Conservation (phyloP, 2,329 filamentous ascomycete species). For the Colletotrichum godetiae region DNA sequence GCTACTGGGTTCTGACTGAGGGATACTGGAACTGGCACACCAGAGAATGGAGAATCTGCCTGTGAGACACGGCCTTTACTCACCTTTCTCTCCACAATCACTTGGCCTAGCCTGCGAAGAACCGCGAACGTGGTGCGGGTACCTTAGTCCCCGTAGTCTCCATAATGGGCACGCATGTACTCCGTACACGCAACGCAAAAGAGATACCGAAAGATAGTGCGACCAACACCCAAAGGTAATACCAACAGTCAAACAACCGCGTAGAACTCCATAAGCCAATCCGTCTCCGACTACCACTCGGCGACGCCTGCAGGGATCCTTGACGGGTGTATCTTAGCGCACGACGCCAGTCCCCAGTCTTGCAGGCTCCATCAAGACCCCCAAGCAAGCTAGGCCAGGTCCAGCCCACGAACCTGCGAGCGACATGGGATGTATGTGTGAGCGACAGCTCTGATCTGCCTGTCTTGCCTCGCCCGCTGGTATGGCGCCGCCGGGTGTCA, state of each 20-base stretch:
- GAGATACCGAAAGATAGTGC: conserved; percentile 18
- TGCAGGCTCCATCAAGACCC: conserved; percentile 8
- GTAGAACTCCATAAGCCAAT: neutral
- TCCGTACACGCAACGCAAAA: neutral
- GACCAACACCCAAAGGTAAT: neutral
- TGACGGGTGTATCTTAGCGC: conserved; percentile 25
- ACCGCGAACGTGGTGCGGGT: conserved; percentile 8
- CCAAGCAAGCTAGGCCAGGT: conserved; percentile 26
- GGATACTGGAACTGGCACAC: neutral
- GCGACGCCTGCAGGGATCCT: conserved; percentile 18
- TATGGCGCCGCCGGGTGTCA: neutral
- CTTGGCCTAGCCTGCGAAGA: neutral
- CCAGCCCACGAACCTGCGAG: conserved; percentile 25
- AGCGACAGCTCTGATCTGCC: neutral
- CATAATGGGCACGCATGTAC: neutral
- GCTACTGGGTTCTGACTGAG: neutral
- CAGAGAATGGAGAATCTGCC: neutral
- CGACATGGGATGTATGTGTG: conserved; percentile 1
- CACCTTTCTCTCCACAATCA: neutral
- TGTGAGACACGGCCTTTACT: neutral
- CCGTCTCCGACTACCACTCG: conserved; percentile 16
- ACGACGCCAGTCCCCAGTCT: conserved; percentile 10
- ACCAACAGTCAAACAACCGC: conserved; percentile 21
- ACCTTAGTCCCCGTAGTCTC: conserved; percentile 3
- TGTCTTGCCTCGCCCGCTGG: neutral